phyloP scores from a whole-genome alignment of 169 alveolate species.

The Eimeria sp. region DNA sequence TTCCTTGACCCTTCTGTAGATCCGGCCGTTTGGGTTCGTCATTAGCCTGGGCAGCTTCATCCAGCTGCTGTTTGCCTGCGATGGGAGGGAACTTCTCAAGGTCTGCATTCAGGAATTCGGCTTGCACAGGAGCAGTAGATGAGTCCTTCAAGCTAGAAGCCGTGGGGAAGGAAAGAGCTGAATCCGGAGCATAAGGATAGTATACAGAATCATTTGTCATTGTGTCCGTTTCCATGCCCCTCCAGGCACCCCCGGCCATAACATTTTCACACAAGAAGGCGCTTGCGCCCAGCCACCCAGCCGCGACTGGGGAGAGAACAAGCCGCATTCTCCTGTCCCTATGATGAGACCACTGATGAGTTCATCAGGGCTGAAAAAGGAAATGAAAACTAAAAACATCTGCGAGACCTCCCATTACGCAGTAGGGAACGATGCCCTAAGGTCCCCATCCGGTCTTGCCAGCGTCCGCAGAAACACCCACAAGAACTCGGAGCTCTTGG shows the following conservation, averaged over 20 bases:
- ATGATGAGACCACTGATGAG: neutral
- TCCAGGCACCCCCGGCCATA: neutral
- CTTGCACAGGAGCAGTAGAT: neutral
- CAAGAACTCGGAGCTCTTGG: neutral
- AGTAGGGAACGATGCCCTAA: neutral
- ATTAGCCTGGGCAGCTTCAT: neutral
- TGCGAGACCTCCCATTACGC: neutral
- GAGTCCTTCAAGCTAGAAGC: neutral
- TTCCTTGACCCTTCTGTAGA: neutral
- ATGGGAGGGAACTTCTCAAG: neutral
- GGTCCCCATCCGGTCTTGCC: neutral
- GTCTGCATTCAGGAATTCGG: neutral
- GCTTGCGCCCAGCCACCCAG: neutral
- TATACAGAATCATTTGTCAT: neutral
- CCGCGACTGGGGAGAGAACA: neutral
- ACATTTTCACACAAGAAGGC: neutral
- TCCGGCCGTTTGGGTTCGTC: neutral
- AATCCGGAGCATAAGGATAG: neutral
- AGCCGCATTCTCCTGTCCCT: neutral
- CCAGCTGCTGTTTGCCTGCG: neutral
- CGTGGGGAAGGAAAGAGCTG: neutral
- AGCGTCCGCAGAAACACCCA: neutral
- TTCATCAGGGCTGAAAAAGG: neutral
- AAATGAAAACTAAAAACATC: neutral
- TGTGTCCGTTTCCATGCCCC: neutral